Evolutionary conservation across 306 rosid species (phyloP), one percentile per base, ranked within the genome.

Genomic region (Vachellia collinsii): DNA sequence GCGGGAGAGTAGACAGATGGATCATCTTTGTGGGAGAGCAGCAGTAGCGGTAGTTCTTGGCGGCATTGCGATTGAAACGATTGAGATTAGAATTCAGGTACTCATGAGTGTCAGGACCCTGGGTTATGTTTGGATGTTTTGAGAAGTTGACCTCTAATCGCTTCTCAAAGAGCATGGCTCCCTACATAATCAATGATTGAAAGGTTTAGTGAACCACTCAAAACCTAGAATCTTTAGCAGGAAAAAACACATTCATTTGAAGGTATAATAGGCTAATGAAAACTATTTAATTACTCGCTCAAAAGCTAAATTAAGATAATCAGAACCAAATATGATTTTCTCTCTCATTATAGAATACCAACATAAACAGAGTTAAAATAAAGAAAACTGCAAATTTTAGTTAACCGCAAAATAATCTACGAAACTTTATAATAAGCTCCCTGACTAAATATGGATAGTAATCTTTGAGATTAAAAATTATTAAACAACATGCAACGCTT

Each of bases 61-160:
- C 98, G 72, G 99, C 99, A 75, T 96, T 96, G 0, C 99, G 99
- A 77, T 96, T 93, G 88, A 96, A 96, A 22, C 98, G 98, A 71
- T 96, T 96, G 84, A 96, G 99, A 84, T 93, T 93, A 61, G 99
- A 93, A 82, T 92, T 96, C 66, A 84, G 22, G 50, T 93, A 96
- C 82, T 96, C 99, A 0, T 87, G 98, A 19, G 99, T 92, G 39
- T 96, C 99, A 8, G 97, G 90, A 83, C 99, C 98, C 84, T 96
- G 99, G 41, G 90, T 93, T 70, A 96, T 96, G 83, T 86, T 92
- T 2, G 98, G 83, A 86, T 90, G 90, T 89, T 96, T 96, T 11
- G 99, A 96, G 84, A 87, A 96, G 90, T 96, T 96, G 67, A 96
- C 99, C 86, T 96, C 99, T 83, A 96, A 77, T 69, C 90, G 87